A percentile compares a stretch with the other conserved stretches of the same genome.
Conservation (phyloP, 768 basidiomycete genomes). For the Lepiota venenata region DNA sequence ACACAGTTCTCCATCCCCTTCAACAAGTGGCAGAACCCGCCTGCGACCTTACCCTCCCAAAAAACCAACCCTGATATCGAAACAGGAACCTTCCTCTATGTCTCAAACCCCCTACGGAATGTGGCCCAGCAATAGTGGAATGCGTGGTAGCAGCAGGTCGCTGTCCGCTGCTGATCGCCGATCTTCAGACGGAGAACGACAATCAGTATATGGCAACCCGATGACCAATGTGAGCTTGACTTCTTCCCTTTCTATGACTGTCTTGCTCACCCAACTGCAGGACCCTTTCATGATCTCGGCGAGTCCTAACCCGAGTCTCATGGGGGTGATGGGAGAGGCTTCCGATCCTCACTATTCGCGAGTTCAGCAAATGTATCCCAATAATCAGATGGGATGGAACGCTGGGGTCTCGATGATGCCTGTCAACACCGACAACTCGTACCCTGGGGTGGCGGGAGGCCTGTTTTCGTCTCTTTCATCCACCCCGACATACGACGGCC, state of each 20-base stretch:
- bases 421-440: conserved; percentile 1
- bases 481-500: conserved; percentile 19
- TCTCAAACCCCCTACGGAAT: conserved; percentile 28
- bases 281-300: conserved; percentile 4
- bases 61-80: conserved; percentile 18
- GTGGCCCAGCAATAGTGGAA: conserved; percentile 26
- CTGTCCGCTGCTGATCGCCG: conserved; percentile 31
- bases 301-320: conserved; percentile 37
- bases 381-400: conserved; percentile 7
- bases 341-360: conserved; percentile 21
- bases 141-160: conserved; percentile 26
- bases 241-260: conserved; percentile 14
- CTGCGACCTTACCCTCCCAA: conserved; percentile 33
- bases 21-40: conserved; percentile 31
- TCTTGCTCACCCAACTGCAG: not conserved
- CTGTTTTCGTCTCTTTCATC: conserved; percentile 16
- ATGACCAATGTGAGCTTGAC: conserved; percentile 31
- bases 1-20: conserved; percentile 26
- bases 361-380: conserved; percentile 13
- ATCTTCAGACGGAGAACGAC: conserved; percentile 35
- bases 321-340: conserved; percentile 62
- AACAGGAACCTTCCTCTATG: conserved; percentile 20
- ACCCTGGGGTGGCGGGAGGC: conserved; percentile 18
- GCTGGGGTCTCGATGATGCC: conserved; percentile 12
- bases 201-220: conserved; percentile 25